Evolutionary conservation across 2,329 filamentous ascomycete genomes (phyloP).

Genomic region (Claviceps sp.): DNA sequence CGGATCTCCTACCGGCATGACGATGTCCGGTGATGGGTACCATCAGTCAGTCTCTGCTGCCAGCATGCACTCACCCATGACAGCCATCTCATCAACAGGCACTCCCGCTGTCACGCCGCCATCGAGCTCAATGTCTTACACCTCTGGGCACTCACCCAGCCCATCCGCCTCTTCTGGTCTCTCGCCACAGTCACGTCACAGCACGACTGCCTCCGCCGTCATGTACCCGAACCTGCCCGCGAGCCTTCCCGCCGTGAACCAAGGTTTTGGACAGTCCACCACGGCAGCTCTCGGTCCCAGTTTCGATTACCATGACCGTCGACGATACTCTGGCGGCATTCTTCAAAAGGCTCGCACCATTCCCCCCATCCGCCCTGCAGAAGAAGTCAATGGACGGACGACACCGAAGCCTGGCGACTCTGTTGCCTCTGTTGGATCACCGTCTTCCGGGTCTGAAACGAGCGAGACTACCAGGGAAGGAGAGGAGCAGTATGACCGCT

Average conservation of each 20-base stretch:
- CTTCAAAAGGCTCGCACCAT: conserved; percentile 43
- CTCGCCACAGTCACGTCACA: conserved; percentile 52
- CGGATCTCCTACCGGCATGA: conserved; percentile 18
- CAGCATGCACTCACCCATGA: conserved; percentile 49
- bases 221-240: conserved; percentile 59
- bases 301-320: conserved; percentile 49
- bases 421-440: conserved; percentile 35
- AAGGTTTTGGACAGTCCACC: conserved; percentile 56
- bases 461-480: conserved; percentile 39
- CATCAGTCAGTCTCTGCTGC: conserved; percentile 33
- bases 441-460: conserved; percentile 39
- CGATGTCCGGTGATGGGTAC: conserved; percentile 23
- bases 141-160: conserved; percentile 61
- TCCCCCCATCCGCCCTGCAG: conserved; percentile 24
- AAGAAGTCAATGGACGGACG: conserved; percentile 25
- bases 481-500: conserved; percentile 49
- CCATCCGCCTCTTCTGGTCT: conserved; percentile 53
- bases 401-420: conserved; percentile 32
- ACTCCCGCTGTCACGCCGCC: conserved; percentile 68
- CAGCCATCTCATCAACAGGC: conserved; percentile 46
- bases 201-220: conserved; percentile 43
- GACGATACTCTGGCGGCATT: conserved; percentile 53
- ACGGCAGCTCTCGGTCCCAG: conserved; percentile 59
- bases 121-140: conserved; percentile 63
- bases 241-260: conserved; percentile 46